These are phyloP conservation scores for Cyanidioschyzon merolae DNA, from an alignment of 23 red algal species.

Conservation along the genomic window DNA sequence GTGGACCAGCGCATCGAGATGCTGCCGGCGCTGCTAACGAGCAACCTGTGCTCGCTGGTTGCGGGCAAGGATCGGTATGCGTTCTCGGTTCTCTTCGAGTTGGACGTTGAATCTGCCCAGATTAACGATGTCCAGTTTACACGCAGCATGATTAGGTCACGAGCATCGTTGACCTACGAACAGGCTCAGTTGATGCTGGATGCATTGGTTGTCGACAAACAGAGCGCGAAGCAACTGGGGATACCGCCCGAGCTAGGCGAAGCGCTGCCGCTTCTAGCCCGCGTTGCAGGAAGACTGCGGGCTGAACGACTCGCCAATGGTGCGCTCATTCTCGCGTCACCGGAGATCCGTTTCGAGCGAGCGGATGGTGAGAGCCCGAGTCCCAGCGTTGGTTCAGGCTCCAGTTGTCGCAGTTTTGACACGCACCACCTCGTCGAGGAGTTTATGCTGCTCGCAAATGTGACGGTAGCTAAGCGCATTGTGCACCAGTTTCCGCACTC, in stretches of 20 bases:
- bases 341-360: constrained; percentile 85
- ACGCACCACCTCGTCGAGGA: constrained; percentile 93
- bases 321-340: constrained; percentile 71
- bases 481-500: constrained; percentile 62
- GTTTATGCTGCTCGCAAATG: constrained; percentile 96
- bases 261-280: constrained; percentile 42
- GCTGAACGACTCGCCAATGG: constrained; percentile 56
- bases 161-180: constrained; percentile 79
- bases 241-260: constrained; percentile 28
- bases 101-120: constrained; percentile 46
- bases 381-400: too few species aligned
- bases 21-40: constrained; percentile 65
- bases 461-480: constrained; percentile 69
- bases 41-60: constrained; percentile 67
- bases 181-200: constrained; percentile 69
- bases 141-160: constrained; percentile 74
- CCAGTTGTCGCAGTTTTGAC: constrained; percentile 17
- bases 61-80: constrained; percentile 63
- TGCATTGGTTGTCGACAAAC: constrained; percentile 23
- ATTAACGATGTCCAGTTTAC: constrained; percentile 44
- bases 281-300: constrained; percentile 49
- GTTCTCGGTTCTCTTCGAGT: constrained; percentile 71
- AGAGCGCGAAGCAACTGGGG: constrained; percentile 12
- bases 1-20: constrained; percentile 95
- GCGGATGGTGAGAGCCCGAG: background rate